Percentiles rank a stretch among this genome's conserved stretches.
phyloP scores from a whole-genome alignment of 2,329 filamentous ascomycete species.

The Aspergillus pseudoglaucus region DNA sequence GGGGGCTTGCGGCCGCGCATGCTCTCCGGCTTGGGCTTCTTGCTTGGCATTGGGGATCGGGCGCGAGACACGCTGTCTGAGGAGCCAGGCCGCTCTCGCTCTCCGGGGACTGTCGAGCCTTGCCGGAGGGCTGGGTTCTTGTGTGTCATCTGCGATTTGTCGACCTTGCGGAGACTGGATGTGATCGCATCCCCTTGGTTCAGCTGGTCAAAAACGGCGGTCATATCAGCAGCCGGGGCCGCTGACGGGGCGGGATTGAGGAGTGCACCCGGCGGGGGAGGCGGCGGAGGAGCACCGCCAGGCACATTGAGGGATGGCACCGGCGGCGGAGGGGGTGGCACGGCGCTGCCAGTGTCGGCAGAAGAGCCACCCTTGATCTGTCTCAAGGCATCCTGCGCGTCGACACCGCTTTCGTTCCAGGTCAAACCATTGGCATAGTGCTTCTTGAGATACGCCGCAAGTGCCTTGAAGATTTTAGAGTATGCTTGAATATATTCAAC shows the following conservation, averaged over 20 bases:
- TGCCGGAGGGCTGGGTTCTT: slow-evolving; percentile 88
- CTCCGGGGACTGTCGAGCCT: slow-evolving; percentile 58
- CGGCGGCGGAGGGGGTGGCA: slow-evolving; percentile 46
- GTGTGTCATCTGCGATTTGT: slow-evolving; percentile 94
- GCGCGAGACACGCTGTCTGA: slow-evolving; percentile 52
- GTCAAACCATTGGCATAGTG: slow-evolving; percentile 71
- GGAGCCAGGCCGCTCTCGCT: slow-evolving; percentile 48
- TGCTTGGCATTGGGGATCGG: slow-evolving; percentile 82
- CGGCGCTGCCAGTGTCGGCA: slow-evolving; percentile 28
- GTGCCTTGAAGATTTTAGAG: slow-evolving; percentile 79
- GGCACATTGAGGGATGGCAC: slow-evolving; percentile 42
- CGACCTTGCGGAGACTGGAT: slow-evolving; percentile 82
- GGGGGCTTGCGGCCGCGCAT: slow-evolving; percentile 78
- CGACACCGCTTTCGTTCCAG: slow-evolving; percentile 74
- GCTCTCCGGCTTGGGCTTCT: slow-evolving; percentile 78
- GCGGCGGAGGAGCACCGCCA: slow-evolving; percentile 57
- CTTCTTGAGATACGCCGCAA: slow-evolving; percentile 77
- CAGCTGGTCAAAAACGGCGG: slow-evolving; percentile 83
- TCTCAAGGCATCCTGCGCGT: slow-evolving; percentile 64
- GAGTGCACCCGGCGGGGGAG: slow-evolving; percentile 54
- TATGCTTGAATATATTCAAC: slow-evolving; percentile 89
- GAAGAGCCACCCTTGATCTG: slow-evolving; percentile 44
- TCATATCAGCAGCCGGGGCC: slow-evolving; percentile 57
- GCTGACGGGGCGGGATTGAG: slow-evolving; percentile 47
- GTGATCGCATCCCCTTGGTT: slow-evolving; percentile 89